Conservation (phyloP, 352 stramenopile species). For the Aphanomyces euteiches region DNA sequence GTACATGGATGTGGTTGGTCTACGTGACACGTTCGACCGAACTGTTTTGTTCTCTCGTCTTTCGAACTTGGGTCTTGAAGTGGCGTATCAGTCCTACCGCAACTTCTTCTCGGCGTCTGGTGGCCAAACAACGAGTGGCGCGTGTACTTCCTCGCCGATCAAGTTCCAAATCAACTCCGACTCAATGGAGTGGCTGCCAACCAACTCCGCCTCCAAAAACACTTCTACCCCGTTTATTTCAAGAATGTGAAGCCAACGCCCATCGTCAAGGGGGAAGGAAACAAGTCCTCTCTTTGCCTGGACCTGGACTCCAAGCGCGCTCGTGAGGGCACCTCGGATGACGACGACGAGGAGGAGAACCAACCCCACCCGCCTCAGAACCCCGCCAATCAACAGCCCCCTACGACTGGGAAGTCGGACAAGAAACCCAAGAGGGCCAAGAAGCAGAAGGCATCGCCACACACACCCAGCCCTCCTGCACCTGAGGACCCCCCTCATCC, state of each 20-base stretch:
- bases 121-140: background rate
- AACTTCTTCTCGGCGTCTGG: slow-evolving; percentile 1
- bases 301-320: background rate
- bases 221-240: background rate
- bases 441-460: background rate
- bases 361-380: background rate
- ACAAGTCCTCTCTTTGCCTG: background rate
- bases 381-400: background rate
- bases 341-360: background rate
- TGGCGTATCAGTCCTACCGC: background rate
- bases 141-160: background rate
- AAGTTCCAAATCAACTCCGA: background rate
- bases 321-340: background rate
- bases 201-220: background rate
- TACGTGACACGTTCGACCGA: background rate
- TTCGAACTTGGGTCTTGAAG: background rate
- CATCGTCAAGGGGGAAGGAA: background rate
- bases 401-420: background rate
- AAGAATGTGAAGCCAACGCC: background rate
- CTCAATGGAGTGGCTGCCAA: background rate
- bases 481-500: background rate
- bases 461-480: background rate
- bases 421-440: background rate
- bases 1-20: slow-evolving; percentile 5
- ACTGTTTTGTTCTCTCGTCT: background rate